These are phyloP conservation scores for Beta macrorhiza DNA, from an alignment of 179 eudicot genomes.

Conservation along the genomic window DNA sequence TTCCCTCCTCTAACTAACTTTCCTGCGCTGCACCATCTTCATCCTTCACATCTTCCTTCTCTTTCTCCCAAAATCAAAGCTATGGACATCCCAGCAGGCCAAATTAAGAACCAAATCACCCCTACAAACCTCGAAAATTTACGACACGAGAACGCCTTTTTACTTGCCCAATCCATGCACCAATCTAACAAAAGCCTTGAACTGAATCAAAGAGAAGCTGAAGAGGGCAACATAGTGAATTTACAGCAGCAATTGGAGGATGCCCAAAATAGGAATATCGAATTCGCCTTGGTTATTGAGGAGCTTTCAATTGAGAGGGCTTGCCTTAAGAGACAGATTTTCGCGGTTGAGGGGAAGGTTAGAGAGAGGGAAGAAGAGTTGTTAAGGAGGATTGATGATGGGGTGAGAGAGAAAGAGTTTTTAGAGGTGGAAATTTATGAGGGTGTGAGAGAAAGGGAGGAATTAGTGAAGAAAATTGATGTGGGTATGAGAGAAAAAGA, in stretches of 20 bases:
- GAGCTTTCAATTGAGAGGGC: constrained; percentile 33
- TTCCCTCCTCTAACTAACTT: constrained; percentile 6
- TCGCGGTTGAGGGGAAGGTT: constrained; percentile 14
- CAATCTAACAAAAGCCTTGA: constrained; percentile 14
- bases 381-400: constrained; percentile 30
- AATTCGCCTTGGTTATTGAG: constrained; percentile 21
- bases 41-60: not conserved
- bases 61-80: not conserved
- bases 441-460: constrained; percentile 35
- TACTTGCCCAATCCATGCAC: constrained; percentile 21
- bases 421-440: constrained; percentile 33
- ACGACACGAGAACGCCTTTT: constrained; percentile 15
- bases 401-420: constrained; percentile 31
- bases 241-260: constrained; percentile 25
- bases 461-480: constrained; percentile 32
- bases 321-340: constrained; percentile 23
- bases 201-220: not conserved
- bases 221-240: not conserved
- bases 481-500: constrained; percentile 24
- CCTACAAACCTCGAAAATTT: constrained; percentile 8
- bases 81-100: constrained; percentile 25
- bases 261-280: constrained; percentile 23
- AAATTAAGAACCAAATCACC: constrained; percentile 2
- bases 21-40: constrained; percentile 10
- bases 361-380: constrained; percentile 27